A percentile compares a stretch with the other conserved stretches of the same genome.
Evolutionary conservation across 768 basidiomycete species (phyloP).

Genomic region (Lyophyllum shimeji): DNA sequence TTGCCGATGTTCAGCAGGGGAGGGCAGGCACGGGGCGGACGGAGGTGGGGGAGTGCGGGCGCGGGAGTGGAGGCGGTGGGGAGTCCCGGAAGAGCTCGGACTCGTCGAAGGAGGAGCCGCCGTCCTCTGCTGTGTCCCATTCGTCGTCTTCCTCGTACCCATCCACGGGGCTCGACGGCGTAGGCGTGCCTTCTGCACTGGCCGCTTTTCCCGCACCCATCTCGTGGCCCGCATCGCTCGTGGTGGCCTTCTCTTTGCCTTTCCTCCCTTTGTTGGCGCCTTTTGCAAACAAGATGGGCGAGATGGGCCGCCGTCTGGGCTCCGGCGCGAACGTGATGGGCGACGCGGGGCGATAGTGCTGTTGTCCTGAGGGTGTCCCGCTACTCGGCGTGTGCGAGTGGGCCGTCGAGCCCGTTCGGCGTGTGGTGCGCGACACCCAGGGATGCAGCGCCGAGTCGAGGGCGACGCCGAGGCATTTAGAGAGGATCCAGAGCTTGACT

Average conservation of each 20-base stretch:
- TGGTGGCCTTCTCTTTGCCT: background rate
- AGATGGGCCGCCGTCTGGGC: constrained; percentile 36
- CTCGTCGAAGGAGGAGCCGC: constrained; percentile 10
- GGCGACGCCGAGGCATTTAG: constrained; percentile 47
- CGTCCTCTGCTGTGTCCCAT: constrained; percentile 22
- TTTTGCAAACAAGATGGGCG: constrained; percentile 43
- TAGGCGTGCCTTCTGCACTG: background rate
- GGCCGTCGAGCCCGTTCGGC: constrained; percentile 11
- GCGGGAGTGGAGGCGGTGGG: background rate
- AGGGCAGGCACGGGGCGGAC: background rate
- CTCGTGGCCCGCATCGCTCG: background rate
- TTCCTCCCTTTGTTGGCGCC: background rate
- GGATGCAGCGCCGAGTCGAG: constrained; percentile 25
- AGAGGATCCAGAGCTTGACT: constrained; percentile 61
- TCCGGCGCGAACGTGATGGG: constrained; percentile 70
- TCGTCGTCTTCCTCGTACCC: constrained; percentile 35
- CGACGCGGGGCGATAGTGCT: constrained; percentile 50
- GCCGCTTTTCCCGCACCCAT: background rate
- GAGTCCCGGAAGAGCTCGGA: background rate
- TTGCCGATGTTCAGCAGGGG: background rate
- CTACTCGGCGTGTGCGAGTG: constrained; percentile 5
- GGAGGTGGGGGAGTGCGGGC: background rate
- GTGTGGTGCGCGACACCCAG: constrained; percentile 11
- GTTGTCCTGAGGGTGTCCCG: constrained; percentile 5
- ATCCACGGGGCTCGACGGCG: background rate